A percentile compares a stretch with the other conserved stretches of the same genome.
These are phyloP conservation scores for Sonneratia caseolaris DNA, from an alignment of 345 rosid species.

Conservation along the genomic window DNA sequence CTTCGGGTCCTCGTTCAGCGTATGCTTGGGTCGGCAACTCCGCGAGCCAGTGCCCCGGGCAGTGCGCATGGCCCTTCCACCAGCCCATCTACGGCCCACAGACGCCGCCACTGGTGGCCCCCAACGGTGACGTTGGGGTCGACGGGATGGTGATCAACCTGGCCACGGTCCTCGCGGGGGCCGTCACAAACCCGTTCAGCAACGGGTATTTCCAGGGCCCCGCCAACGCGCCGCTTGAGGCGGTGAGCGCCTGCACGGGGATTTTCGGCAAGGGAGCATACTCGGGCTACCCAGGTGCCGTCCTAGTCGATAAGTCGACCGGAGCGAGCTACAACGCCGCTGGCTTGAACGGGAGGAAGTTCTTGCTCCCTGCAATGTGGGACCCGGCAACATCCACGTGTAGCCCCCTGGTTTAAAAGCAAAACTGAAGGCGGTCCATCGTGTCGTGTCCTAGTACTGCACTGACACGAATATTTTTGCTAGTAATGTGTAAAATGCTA, in stretches of 20 bases:
- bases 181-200: conserved; percentile 33
- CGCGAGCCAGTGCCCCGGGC: conserved; percentile 31
- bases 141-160: conserved; percentile 38
- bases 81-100: conserved; percentile 41
- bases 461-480: background rate
- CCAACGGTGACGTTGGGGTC: conserved; percentile 32
- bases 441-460: background rate
- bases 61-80: conserved; percentile 44
- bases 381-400: conserved; percentile 25
- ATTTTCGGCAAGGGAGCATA: conserved; percentile 29
- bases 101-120: conserved; percentile 31
- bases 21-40: conserved; percentile 39
- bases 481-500: background rate
- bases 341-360: conserved; percentile 24
- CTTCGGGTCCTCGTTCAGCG: conserved; percentile 8
- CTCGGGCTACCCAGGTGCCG: conserved; percentile 29
- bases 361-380: conserved; percentile 29
- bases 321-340: conserved; percentile 26
- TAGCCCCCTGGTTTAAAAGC: conserved; percentile 16
- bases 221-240: conserved; percentile 25
- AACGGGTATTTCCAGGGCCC: conserved; percentile 35
- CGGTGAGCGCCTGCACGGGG: conserved; percentile 33
- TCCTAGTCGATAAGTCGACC: conserved; percentile 20
- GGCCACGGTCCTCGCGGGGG: conserved; percentile 30
- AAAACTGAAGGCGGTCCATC: background rate